phyloP scores from a whole-genome alignment of 306 rosid genomes.

The Prunus persica region Prunus_persica_NCBIv2 NC_034009.1:28064501-28065000 shows the following conservation, averaged over 20 bases:
- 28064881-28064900: slow-evolving; percentile 75
- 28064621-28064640: slow-evolving; percentile 19
- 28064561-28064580: neutral
- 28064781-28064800: slow-evolving; percentile 50
- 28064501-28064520: neutral
- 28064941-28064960: slow-evolving; percentile 54
- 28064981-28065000: slow-evolving; percentile 11
- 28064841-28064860: slow-evolving; percentile 88
- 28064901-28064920: slow-evolving; percentile 81
- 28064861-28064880: slow-evolving; percentile 62
- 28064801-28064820: slow-evolving; percentile 1
- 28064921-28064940: slow-evolving; percentile 32
- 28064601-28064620: neutral
- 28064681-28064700: slow-evolving; percentile 35
- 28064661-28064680: slow-evolving; percentile 58
- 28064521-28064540: neutral
- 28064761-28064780: slow-evolving; percentile 30
- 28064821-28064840: slow-evolving; percentile 55
- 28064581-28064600: neutral
- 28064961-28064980: slow-evolving; percentile 34
- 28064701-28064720: slow-evolving; percentile 34
- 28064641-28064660: slow-evolving; percentile 53
- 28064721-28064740: neutral
- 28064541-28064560: neutral
- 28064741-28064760: slow-evolving; percentile 39